These are phyloP conservation scores for Hyphopichia homilentoma DNA, from an alignment of 805 yeast species.

Conservation along the genomic window DNA sequence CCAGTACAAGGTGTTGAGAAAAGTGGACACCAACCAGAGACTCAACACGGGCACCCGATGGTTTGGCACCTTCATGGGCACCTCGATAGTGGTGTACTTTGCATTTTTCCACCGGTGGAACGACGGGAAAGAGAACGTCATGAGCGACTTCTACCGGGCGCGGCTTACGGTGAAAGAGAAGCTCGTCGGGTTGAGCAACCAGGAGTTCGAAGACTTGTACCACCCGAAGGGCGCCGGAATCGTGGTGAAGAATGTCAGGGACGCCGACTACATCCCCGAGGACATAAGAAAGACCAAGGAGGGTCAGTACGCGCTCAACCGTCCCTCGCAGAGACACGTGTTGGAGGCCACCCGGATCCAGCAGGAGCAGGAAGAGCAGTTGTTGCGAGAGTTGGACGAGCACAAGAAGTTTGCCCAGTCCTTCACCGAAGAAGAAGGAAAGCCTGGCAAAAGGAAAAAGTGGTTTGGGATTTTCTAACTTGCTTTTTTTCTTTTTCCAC, in stretches of 20 bases:
- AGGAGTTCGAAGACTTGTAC: slow-evolving; percentile 61
- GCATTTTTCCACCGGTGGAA: slow-evolving; percentile 82
- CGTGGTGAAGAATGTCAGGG: slow-evolving; percentile 41
- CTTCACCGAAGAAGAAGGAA: slow-evolving; percentile 9
- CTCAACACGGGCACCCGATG: slow-evolving; percentile 60
- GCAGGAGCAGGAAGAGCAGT: slow-evolving; percentile 61
- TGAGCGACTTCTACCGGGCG: slow-evolving; percentile 61
- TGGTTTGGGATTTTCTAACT: slow-evolving; percentile 20
- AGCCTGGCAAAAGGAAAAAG: slow-evolving; percentile 14
- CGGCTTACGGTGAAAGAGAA: slow-evolving; percentile 55
- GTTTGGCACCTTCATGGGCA: slow-evolving; percentile 49
- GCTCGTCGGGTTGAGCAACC: slow-evolving; percentile 52
- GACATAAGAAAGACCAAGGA: slow-evolving; percentile 42
- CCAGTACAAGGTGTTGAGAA: slow-evolving; percentile 65
- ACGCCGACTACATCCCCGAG: slow-evolving; percentile 40
- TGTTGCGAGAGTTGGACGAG: slow-evolving; percentile 31
- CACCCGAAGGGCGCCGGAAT: slow-evolving; percentile 39
- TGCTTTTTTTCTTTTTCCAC: neutral
- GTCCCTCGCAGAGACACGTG: slow-evolving; percentile 69
- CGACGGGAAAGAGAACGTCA: slow-evolving; percentile 74
- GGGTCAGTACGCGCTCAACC: slow-evolving; percentile 49
- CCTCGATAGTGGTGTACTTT: slow-evolving; percentile 51
- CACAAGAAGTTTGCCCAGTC: slow-evolving; percentile 18
- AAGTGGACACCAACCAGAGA: slow-evolving; percentile 48
- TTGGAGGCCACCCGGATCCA: slow-evolving; percentile 69